Evolutionary conservation across 495 filamentous ascomycete species (phyloP).

Genomic region (Gamarada debralockiae): DNA sequence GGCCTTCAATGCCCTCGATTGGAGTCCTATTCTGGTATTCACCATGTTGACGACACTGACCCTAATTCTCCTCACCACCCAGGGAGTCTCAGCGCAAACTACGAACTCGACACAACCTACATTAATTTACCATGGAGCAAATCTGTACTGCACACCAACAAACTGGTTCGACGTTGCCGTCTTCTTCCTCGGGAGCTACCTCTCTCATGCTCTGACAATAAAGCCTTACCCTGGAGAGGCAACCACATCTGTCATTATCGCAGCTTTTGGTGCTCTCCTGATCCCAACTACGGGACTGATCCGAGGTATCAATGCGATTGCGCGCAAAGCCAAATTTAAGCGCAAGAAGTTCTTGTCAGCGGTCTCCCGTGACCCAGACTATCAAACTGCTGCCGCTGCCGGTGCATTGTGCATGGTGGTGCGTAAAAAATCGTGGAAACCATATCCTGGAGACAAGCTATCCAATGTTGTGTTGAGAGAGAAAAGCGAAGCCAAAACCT

Average conservation of each 20-base stretch:
- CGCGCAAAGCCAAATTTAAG: background rate
- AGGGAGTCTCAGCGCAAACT: no score
- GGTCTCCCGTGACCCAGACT: background rate
- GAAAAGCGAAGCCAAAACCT: no score
- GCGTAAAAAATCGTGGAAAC: conserved; percentile 1
- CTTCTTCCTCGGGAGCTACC: conserved; percentile 14
- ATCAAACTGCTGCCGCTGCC: conserved; percentile 17
- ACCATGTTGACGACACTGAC: no score
- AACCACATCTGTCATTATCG: background rate
- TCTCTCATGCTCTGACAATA: conserved; percentile 14
- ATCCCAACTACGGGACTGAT: conserved; percentile 7
- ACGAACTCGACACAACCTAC: no score
- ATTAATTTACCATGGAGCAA: no score
- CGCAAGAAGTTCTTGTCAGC: no score
- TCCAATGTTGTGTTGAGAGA: no score
- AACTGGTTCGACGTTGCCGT: conserved; percentile 1
- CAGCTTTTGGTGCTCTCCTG: conserved; percentile 5
- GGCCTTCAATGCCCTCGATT: no score
- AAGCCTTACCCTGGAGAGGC: background rate
- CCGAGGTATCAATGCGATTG: conserved; percentile 8
- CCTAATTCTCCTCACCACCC: no score
- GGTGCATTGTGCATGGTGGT: conserved; percentile 34
- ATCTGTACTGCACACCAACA: conserved; percentile 9
- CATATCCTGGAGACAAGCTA: no score
- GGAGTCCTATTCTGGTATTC: no score